Base-by-base conservation (phyloP, 2,329 filamentous ascomycete genomes). In the Sarocladiaceae sp. region DNA sequence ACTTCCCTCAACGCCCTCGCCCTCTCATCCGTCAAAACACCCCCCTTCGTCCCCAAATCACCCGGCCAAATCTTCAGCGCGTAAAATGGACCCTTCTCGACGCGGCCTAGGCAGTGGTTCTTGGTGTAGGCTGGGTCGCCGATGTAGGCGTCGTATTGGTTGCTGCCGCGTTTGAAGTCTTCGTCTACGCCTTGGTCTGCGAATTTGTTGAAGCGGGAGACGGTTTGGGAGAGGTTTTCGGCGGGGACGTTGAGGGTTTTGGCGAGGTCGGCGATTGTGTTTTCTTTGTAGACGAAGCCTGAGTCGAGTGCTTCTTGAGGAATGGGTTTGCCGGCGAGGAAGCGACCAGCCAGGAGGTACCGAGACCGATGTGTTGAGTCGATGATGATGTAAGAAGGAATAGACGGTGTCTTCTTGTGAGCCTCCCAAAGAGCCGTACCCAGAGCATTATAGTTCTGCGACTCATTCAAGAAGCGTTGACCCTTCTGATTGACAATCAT, bases 21-120 rank as follows among this genome's bases (percentile, higher is more conserved):
- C 44, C 55, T 39, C 50, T 68, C 62, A 49, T 71, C 64, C 1
- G 66, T 69, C 36, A 68, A 26, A 3, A 71, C 51, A 2, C 69
- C 67, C 5, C 67, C 66, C 56, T 68, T 69, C 17, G 66, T 71
- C 3, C 68, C 65, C n/a, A 69, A 53, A 53, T 71, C 64, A 12
- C 69, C 67, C 8, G 69, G 67, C 46, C 57, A 67, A 4, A 71
- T 52, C 28, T 58, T 60, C n/a, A 65, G 53, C 0, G 68, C 68
- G 25, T 60, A 61, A 44, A 55, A 61, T 12, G 49, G 52, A 2
- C 22, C 36, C 18, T 47, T 51, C 13, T 28, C 36, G 17, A 54
- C 23, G 8, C 7, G 8, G 25, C 63, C 63, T 29, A 70, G 60
- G 57, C 63, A 66, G 2, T 59, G 62, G 52, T 68, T 67, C 12